Conservation (phyloP, 164 flowering plant genomes). For the Cinnamomum chago region DNA sequence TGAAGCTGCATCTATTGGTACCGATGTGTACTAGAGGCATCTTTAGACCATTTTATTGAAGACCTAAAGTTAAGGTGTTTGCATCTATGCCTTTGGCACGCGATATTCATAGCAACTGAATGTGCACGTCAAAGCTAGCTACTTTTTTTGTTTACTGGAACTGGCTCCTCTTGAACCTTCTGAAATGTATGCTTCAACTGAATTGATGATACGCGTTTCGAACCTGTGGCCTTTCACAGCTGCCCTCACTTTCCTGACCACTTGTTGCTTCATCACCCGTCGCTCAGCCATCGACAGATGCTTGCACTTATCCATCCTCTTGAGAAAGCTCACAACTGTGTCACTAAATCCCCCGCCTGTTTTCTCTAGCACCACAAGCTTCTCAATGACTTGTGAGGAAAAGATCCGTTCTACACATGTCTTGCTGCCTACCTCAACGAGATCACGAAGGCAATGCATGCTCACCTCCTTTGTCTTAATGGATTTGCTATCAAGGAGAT, state of each 20-base stretch:
- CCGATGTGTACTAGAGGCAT: too few relatives aligned
- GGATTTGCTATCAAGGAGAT: constrained; percentile 33
- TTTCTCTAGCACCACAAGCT: constrained; percentile 33
- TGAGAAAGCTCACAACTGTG: constrained; percentile 25
- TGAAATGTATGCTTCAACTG: constrained; percentile 30
- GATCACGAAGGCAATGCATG: constrained; percentile 30
- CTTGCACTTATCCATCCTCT: constrained; percentile 44
- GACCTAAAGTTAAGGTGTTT: too few relatives aligned
- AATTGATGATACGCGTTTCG: constrained; percentile 31
- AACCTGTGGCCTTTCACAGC: constrained; percentile 34
- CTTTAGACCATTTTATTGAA: too few relatives aligned
- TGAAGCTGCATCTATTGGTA: not conserved
- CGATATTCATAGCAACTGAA: not conserved
- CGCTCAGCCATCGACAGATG: constrained; percentile 37
- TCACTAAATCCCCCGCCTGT: constrained; percentile 28
- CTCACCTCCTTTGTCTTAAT: constrained; percentile 35
- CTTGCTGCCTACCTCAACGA: constrained; percentile 43
- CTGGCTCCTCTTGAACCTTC: constrained; percentile 37
- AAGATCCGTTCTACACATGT: constrained; percentile 33
- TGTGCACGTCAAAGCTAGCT: not conserved
- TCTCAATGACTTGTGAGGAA: constrained; percentile 38
- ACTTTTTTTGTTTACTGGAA: constrained; percentile 21
- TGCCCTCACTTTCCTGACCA: constrained; percentile 32
- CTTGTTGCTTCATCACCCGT: constrained; percentile 43
- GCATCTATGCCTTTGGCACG: not conserved